Conservation (phyloP, 805 yeast species). For the Blastobotrys robertii region DNA sequence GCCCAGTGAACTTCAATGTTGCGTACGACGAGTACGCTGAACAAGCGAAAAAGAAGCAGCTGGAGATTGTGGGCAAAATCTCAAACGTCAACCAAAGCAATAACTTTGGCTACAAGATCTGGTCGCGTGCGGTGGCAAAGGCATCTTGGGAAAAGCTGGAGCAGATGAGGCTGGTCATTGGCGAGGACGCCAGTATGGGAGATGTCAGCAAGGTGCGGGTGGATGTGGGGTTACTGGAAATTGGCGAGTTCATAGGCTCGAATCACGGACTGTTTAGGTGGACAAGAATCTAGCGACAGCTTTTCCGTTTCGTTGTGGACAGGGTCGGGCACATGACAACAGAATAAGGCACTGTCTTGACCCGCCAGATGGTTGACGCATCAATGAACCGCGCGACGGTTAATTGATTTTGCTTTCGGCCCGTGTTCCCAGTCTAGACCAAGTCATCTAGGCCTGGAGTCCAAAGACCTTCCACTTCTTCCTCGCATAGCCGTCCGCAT, state of each 20-base stretch:
- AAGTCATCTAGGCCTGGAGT: no score
- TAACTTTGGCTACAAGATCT: slow-evolving; percentile 32
- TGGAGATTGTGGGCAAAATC: no score
- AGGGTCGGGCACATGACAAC: no score
- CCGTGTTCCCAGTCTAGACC: no score
- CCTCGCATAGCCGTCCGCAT: no score
- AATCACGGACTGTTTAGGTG: slow-evolving; percentile 33
- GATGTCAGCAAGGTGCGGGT: slow-evolving; percentile 27
- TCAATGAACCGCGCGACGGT: slow-evolving; percentile 9
- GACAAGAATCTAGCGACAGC: slow-evolving; percentile 25
- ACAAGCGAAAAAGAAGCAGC: slow-evolving; percentile 32
- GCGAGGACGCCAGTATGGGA: slow-evolving; percentile 29
- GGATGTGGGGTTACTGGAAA: slow-evolving; percentile 27
- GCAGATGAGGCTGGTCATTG: slow-evolving; percentile 39
- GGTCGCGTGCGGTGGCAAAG: slow-evolving; percentile 53
- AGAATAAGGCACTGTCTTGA: no score
- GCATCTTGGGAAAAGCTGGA: slow-evolving; percentile 69
- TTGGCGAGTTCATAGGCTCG: slow-evolving; percentile 24
- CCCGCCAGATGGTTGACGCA: no score
- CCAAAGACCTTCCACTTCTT: no score
- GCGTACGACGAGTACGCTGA: slow-evolving; percentile 66
- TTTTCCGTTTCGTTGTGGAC: background rate
- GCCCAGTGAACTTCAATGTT: slow-evolving; percentile 62
- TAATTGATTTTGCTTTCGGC: slow-evolving; percentile 13
- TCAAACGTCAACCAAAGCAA: no score